phyloP scores from a whole-genome alignment of 805 yeast genomes.

The Suhomyces canberraensis region DNA sequence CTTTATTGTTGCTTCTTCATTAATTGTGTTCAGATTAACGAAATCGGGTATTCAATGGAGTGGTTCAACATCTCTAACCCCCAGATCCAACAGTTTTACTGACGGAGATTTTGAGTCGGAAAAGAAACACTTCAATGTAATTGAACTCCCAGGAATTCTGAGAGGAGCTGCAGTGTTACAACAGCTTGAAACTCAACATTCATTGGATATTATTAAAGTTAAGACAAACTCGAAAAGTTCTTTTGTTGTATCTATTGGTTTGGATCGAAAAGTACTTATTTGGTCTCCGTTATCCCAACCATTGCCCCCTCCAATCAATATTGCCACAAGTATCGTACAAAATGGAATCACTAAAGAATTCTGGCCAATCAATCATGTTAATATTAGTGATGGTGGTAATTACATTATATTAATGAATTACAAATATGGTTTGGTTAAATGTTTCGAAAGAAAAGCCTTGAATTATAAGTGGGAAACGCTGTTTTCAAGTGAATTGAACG shows the following conservation, averaged over 20 bases:
- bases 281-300: conserved; percentile 62
- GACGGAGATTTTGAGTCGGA: conserved; percentile 5
- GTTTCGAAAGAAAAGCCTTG: conserved; percentile 57
- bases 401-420: conserved; percentile 54
- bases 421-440: conserved; percentile 48
- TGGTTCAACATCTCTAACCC: background rate
- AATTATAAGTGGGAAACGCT: conserved; percentile 56
- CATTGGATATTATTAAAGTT: conserved; percentile 59
- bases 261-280: conserved; percentile 67
- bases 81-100: background rate
- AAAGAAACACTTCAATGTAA: conserved; percentile 24
- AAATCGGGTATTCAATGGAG: conserved; percentile 7
- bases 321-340: conserved; percentile 44
- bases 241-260: conserved; percentile 65
- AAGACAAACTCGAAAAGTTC: conserved; percentile 58
- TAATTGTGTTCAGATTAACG: conserved; percentile 35
- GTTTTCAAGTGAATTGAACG: conserved; percentile 31
- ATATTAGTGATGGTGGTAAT: conserved; percentile 58
- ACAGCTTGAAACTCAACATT: conserved; percentile 44
- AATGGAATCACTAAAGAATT: conserved; percentile 26
- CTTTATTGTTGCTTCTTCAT: conserved; percentile 49
- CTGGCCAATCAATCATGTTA: conserved; percentile 62
- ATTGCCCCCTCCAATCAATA: conserved; percentile 19
- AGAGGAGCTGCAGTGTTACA: background rate
- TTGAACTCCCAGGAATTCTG: conserved; percentile 23